Evolutionary conservation across 2,329 filamentous ascomycete genomes (phyloP).

Genomic region (Didymella arachidicola): DNA sequence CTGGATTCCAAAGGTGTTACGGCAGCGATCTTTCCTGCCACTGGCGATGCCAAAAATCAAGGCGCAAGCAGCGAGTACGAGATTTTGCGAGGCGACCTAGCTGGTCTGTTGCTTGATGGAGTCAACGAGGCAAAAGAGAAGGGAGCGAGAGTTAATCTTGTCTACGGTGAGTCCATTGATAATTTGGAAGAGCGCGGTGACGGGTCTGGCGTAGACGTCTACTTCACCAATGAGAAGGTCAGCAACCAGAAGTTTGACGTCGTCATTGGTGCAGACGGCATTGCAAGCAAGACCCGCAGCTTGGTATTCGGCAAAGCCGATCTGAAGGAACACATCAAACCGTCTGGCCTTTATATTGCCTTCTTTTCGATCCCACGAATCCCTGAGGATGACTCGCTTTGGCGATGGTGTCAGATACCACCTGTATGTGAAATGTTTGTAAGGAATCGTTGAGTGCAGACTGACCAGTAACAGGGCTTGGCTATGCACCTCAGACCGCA

Average conservation of each 20-base stretch:
- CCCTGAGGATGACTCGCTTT: conserved; percentile 30
- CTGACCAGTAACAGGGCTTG: conserved; percentile 21
- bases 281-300: conserved; percentile 33
- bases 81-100: conserved; percentile 45
- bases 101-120: conserved; percentile 44
- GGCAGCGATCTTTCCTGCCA: conserved; percentile 33
- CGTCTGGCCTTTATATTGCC: conserved; percentile 38
- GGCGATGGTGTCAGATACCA: conserved; percentile 39
- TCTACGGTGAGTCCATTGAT: conserved; percentile 36
- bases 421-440: background rate
- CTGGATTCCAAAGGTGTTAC: conserved; percentile 36
- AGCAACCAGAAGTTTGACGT: conserved; percentile 38
- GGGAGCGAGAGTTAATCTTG: conserved; percentile 25
- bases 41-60: conserved; percentile 29
- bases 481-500: conserved; percentile 40
- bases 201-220: conserved; percentile 30
- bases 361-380: conserved; percentile 43
- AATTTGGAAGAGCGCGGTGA: conserved; percentile 29
- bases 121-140: conserved; percentile 26
- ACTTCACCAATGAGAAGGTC: conserved; percentile 32
- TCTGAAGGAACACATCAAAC: conserved; percentile 28
- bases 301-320: conserved; percentile 36
- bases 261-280: conserved; percentile 42
- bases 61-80: conserved; percentile 43
- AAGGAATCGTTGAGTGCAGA: too few relatives aligned